A percentile compares a stretch with the other conserved stretches of the same genome.
phyloP scores from a whole-genome alignment of 1,139 yeast genomes.

The Yamadazyma taylorii region DNA sequence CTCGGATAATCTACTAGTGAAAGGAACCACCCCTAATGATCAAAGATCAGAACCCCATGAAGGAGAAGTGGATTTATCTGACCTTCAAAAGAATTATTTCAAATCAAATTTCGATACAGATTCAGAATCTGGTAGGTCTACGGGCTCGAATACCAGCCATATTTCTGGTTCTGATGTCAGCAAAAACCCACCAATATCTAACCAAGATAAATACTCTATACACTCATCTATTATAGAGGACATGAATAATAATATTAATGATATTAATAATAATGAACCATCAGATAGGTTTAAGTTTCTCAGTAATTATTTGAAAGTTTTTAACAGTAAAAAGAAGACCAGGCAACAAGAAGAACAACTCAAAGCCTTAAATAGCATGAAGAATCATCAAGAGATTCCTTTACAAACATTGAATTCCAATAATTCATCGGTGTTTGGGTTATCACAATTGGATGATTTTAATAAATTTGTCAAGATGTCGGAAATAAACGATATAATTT shows the following conservation, averaged over 20 bases:
- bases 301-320: constrained; percentile 24
- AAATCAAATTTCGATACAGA: constrained; percentile 18
- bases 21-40: no score
- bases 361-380: constrained; percentile 13
- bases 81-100: constrained; percentile 12
- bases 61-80: constrained; percentile 11
- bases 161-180: background rate
- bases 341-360: constrained; percentile 13
- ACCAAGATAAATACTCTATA: constrained; percentile 17
- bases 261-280: constrained; percentile 11
- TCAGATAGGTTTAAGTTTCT: constrained; percentile 33
- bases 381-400: constrained; percentile 24
- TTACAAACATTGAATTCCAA: constrained; percentile 22
- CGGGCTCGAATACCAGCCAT: no score
- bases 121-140: no score
- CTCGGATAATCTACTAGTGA: background rate
- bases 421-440: constrained; percentile 31
- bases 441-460: constrained; percentile 41
- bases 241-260: constrained; percentile 16
- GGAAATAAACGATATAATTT: constrained; percentile 35
- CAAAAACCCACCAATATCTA: background rate
- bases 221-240: constrained; percentile 29
- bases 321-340: constrained; percentile 14
- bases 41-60: constrained; percentile 11
- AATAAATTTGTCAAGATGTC: constrained; percentile 36